Evolutionary conservation across 2,329 filamentous ascomycete species (phyloP).

Genomic region (Nemania abortiva): DNA sequence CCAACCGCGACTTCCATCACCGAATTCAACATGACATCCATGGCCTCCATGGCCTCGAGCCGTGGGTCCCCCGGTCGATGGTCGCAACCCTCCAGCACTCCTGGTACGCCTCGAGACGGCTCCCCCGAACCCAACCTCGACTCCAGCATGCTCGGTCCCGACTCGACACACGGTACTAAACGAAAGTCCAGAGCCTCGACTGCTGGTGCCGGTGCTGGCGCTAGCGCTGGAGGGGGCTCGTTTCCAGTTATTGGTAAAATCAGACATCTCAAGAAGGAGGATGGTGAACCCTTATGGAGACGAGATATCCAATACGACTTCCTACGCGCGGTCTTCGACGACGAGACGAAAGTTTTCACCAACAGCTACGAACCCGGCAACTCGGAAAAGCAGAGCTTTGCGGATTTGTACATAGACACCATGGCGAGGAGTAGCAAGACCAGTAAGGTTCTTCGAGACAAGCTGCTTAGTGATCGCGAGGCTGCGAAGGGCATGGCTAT

Average conservation of each 20-base stretch:
- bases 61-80: constrained; percentile 46
- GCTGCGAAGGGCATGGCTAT: constrained; percentile 99
- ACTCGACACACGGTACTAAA: constrained; percentile 44
- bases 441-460: constrained; percentile 97
- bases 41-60: constrained; percentile 47
- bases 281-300: constrained; percentile 87
- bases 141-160: constrained; percentile 45
- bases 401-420: constrained; percentile 96
- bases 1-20: constrained; percentile 14
- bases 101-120: constrained; percentile 36
- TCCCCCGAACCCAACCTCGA: constrained; percentile 46
- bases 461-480: constrained; percentile 89
- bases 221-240: constrained; percentile 33
- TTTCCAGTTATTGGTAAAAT: constrained; percentile 72
- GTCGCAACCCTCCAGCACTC: constrained; percentile 47
- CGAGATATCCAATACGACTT: constrained; percentile 92
- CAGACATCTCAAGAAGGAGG: constrained; percentile 86
- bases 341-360: constrained; percentile 80
- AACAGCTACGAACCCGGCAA: constrained; percentile 81
- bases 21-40: constrained; percentile 25
- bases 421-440: constrained; percentile 99
- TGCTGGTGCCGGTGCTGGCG: constrained; percentile 33
- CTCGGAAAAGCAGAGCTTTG: constrained; percentile 80
- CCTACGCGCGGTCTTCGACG: constrained; percentile 81
- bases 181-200: constrained; percentile 46